Percentiles rank a stretch among this genome's conserved stretches.
phyloP scores from a whole-genome alignment of 2,329 filamentous ascomycete species.

The Seiridium cupressi region DNA sequence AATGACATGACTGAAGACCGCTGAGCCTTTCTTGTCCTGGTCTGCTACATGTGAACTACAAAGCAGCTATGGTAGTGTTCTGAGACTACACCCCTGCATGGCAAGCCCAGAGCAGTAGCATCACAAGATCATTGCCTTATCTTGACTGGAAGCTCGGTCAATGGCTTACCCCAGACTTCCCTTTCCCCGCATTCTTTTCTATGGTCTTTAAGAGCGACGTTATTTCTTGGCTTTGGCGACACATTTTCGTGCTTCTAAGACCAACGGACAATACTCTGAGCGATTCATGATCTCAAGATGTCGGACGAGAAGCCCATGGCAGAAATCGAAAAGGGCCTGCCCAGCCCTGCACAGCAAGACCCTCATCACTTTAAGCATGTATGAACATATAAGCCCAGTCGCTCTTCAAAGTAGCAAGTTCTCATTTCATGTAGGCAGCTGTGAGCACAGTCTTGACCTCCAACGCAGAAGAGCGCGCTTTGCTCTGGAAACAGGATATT shows the following conservation, averaged over 20 bases:
- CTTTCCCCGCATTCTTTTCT: no score
- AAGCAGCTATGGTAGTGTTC: no score
- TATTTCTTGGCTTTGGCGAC: not conserved
- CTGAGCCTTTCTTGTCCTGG: no score
- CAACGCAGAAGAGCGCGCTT: conserved; percentile 27
- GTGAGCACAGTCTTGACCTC: not conserved
- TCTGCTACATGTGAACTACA: no score
- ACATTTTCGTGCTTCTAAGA: not conserved
- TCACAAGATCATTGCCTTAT: no score
- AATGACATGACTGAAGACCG: no score
- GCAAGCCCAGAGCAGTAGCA: no score
- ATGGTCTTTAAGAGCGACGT: no score
- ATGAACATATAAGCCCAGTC: not conserved
- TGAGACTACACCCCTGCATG: no score
- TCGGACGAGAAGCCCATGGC: not conserved
- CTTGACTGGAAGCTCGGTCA: no score
- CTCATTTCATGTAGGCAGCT: not conserved
- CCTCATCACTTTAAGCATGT: not conserved
- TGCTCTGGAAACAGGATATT: conserved; percentile 57
- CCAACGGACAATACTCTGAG: not conserved
- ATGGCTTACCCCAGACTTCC: no score
- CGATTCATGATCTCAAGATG: not conserved
- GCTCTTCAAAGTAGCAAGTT: no score
- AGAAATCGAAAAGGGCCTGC: not conserved
- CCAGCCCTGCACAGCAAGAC: not conserved